Conservation (phyloP, 148 eudicot species). For the Rhododendron mucronatum region DNA sequence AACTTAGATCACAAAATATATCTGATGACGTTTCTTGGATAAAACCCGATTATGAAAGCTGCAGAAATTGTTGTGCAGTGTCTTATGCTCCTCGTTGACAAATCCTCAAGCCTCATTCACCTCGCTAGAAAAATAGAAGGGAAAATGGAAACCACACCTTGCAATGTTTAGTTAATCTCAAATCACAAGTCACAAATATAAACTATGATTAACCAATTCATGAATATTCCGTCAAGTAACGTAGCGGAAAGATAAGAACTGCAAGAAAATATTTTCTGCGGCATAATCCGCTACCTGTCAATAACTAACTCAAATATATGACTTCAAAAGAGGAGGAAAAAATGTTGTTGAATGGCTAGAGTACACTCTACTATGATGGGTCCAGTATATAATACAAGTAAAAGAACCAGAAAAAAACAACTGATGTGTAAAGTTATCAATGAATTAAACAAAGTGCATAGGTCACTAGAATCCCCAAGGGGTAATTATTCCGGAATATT, state of each 20-base stretch:
- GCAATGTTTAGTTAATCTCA: neutral
- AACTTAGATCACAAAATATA: conserved; percentile 8
- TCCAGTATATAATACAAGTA: neutral
- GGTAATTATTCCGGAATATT: neutral
- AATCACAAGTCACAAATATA: neutral
- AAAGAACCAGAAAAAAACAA: neutral
- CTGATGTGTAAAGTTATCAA: neutral
- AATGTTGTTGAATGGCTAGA: neutral
- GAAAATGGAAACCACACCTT: neutral
- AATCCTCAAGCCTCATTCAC: conserved; percentile 20
- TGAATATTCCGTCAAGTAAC: neutral
- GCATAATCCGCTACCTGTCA: conserved; percentile 1
- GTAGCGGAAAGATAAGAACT: neutral
- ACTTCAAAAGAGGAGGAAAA: neutral
- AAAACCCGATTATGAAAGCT: conserved; percentile 15
- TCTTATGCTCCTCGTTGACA: conserved; percentile 7
- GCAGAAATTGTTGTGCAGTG: neutral
- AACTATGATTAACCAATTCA: neutral
- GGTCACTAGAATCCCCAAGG: neutral
- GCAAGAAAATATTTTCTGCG: neutral
- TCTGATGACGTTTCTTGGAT: conserved; percentile 19
- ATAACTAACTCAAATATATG: neutral
- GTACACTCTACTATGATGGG: neutral
- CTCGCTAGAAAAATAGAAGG: neutral
- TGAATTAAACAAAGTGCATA: neutral